Percentiles rank a stretch among this genome's conserved stretches.
These are phyloP conservation scores for Fusarium cicatricum DNA, from an alignment of 2,329 filamentous ascomycete species.

Conservation along the genomic window DNA sequence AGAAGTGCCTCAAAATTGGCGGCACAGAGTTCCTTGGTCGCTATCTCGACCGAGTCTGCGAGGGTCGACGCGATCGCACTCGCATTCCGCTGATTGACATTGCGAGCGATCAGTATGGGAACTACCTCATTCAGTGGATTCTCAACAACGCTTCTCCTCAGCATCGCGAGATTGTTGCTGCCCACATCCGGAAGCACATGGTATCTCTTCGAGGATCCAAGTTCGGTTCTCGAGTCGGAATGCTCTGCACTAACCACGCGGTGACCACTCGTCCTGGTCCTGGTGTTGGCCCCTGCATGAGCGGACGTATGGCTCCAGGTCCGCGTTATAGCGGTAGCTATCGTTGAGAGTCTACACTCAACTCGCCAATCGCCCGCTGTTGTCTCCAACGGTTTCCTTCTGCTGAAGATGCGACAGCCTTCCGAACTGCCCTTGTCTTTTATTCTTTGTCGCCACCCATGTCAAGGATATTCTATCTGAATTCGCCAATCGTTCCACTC, in stretches of 20 bases:
- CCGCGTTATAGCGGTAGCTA: constrained; percentile 67
- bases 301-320: constrained; percentile 64
- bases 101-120: constrained; percentile 97
- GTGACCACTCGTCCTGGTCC: constrained; percentile 89
- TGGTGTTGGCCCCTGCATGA: constrained; percentile 73
- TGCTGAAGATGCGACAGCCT: constrained; percentile 6
- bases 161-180: constrained; percentile 91
- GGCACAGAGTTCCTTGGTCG: constrained; percentile 88
- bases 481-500: constrained; percentile 44
- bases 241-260: constrained; percentile 97
- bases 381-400: not conserved
- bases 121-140: constrained; percentile 98
- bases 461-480: constrained; percentile 41
- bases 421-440: constrained; percentile 26
- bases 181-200: constrained; percentile 98
- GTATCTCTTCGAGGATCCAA: constrained; percentile 98
- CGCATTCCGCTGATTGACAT: constrained; percentile 98
- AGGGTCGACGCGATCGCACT: constrained; percentile 87
- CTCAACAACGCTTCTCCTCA: constrained; percentile 86
- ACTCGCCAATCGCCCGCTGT: not conserved
- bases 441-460: constrained; percentile 38
- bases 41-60: constrained; percentile 93
- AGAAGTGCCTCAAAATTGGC: constrained; percentile 98
- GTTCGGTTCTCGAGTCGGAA: constrained; percentile 96
- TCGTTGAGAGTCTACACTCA: constrained; percentile 52